phyloP scores from a whole-genome alignment of 2,329 filamentous ascomycete species.

The Aspergillus amoenus region DNA sequence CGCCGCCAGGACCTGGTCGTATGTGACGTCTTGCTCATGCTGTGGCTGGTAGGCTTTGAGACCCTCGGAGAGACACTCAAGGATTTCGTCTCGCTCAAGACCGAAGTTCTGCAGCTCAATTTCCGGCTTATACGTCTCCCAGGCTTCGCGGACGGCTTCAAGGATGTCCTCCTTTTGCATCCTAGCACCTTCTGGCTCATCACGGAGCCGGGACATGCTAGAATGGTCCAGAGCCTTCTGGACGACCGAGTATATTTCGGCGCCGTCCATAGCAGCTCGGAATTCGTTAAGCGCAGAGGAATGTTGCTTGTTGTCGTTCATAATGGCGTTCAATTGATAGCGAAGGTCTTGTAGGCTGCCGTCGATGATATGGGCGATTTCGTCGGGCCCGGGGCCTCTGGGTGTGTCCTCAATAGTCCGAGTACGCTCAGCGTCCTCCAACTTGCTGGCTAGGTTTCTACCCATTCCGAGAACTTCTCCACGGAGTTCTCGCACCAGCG shows the following conservation, averaged over 20 bases:
- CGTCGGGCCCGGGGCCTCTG: constrained; percentile 58
- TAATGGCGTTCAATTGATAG: constrained; percentile 75
- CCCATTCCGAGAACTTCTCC: constrained; percentile 96
- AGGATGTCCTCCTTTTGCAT: constrained; percentile 80
- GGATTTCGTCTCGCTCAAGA: constrained; percentile 83
- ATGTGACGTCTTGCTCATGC: constrained; percentile 62
- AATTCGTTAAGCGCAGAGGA: constrained; percentile 65
- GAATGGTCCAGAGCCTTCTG: constrained; percentile 67
- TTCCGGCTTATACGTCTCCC: constrained; percentile 92
- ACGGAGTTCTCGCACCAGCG: constrained; percentile 81
- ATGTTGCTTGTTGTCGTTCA: constrained; percentile 72
- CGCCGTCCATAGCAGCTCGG: constrained; percentile 68
- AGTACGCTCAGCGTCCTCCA: constrained; percentile 59
- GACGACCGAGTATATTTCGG: constrained; percentile 83
- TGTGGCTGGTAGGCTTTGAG: constrained; percentile 68
- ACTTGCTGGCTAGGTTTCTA: constrained; percentile 78
- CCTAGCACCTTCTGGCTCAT: constrained; percentile 49
- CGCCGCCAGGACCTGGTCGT: constrained; percentile 81
- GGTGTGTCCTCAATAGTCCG: constrained; percentile 50
- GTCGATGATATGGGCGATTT: constrained; percentile 75
- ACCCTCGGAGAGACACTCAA: constrained; percentile 82
- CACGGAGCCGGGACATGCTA: constrained; percentile 59
- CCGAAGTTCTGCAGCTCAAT: constrained; percentile 88
- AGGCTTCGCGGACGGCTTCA: constrained; percentile 81
- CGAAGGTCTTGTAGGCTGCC: constrained; percentile 79